Conservation (phyloP, 2,329 filamentous ascomycete species). For the Fusarium agapanthi region DNA sequence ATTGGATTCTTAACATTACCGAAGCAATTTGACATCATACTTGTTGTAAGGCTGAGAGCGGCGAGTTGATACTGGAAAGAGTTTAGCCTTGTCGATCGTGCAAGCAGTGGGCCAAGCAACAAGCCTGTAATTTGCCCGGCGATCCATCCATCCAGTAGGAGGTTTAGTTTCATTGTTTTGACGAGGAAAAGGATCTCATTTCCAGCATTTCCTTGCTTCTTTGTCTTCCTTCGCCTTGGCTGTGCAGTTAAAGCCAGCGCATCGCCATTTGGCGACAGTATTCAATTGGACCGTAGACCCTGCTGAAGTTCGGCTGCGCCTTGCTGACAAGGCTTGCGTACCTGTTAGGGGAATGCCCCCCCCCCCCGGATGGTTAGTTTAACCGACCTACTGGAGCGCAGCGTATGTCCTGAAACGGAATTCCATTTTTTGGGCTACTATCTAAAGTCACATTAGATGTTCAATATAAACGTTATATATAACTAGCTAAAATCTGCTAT, state of each 20-base stretch:
- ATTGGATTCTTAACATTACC: background rate
- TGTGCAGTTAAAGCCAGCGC: background rate
- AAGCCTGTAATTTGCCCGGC: background rate
- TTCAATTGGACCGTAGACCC: background rate
- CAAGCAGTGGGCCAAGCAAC: background rate
- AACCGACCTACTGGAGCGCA: background rate
- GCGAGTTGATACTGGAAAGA: background rate
- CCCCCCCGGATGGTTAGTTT: background rate
- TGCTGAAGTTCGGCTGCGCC: background rate
- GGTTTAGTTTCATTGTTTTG: background rate
- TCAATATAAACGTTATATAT: fast-evolving
- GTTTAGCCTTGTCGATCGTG: background rate
- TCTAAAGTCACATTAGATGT: background rate
- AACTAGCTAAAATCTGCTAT: background rate
- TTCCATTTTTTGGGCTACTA: background rate
- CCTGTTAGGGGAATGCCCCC: background rate
- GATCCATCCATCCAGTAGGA: background rate
- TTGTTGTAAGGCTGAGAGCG: background rate
- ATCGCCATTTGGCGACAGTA: background rate
- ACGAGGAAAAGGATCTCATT: background rate
- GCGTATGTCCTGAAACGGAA: background rate
- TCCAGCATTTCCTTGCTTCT: background rate
- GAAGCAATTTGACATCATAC: background rate
- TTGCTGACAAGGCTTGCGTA: background rate
- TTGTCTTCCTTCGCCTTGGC: background rate